phyloP scores from a whole-genome alignment of 2,329 filamentous ascomycete genomes.

The Curvularia sp. region DNA sequence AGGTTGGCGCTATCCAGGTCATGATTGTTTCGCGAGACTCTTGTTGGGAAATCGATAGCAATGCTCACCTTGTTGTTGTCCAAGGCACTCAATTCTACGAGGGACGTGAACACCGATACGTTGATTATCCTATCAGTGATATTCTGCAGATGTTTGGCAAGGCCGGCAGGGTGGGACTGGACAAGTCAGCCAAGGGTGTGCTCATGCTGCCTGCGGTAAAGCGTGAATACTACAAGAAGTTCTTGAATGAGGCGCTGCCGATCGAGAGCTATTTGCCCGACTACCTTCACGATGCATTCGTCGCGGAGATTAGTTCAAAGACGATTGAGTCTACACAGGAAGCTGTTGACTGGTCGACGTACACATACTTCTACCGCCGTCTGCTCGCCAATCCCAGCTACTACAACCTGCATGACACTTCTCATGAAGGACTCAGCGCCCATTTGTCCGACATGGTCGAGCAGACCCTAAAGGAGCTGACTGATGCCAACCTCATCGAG shows the following conservation, averaged over 20 bases:
- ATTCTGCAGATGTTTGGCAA: conserved; percentile 98
- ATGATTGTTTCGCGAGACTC: conserved; percentile 84
- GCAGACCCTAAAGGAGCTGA: conserved; percentile 85
- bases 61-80: conserved; percentile 88
- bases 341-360: conserved; percentile 97
- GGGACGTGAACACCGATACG: conserved; percentile 93
- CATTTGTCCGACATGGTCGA: conserved; percentile 96
- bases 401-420: conserved; percentile 87
- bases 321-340: conserved; percentile 95
- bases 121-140: conserved; percentile 94
- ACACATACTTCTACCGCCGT: conserved; percentile 97
- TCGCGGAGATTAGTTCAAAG: conserved; percentile 95
- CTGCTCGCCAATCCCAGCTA: conserved; percentile 95
- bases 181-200: conserved; percentile 86
- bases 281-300: conserved; percentile 93
- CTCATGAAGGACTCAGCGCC: conserved; percentile 90
- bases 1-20: conserved; percentile 86
- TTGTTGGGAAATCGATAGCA: conserved; percentile 92
- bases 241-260: conserved; percentile 92
- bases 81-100: conserved; percentile 99
- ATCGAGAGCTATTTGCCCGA: conserved; percentile 93
- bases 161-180: conserved; percentile 77
- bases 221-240: conserved; percentile 98
- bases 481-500: conserved; percentile 94
- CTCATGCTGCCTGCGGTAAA: conserved; percentile 95